A percentile compares a stretch with the other conserved stretches of the same genome.
Conservation (phyloP, 2,329 filamentous ascomycete genomes). For the Alternaria atra region DNA sequence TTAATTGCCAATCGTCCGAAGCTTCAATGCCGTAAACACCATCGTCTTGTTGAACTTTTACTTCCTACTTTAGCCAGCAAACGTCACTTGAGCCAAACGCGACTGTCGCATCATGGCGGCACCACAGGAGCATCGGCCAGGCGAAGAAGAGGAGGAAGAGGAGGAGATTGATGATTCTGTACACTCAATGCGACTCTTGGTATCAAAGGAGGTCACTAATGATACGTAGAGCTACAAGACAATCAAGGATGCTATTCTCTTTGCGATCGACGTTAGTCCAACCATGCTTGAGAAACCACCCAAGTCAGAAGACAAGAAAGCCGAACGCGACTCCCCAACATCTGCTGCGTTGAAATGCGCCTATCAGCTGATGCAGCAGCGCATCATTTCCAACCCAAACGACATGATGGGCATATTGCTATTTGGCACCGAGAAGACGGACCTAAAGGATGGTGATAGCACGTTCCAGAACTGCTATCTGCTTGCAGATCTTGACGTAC, state of each 20-base stretch:
- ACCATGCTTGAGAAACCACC: conserved; percentile 81
- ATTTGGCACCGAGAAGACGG: conserved; percentile 85
- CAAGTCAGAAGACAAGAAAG: conserved; percentile 71
- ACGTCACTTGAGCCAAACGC: background rate
- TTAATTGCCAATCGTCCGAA: background rate
- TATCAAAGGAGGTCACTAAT: conserved; percentile 21
- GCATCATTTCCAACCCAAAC: conserved; percentile 94
- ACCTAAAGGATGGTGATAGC: conserved; percentile 57
- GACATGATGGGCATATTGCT: conserved; percentile 97
- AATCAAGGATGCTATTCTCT: conserved; percentile 96
- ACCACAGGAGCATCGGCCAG: conserved; percentile 39
- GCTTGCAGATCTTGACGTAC: conserved; percentile 85
- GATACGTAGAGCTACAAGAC: conserved; percentile 76
- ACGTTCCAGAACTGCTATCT: conserved; percentile 92
- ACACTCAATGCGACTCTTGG: conserved; percentile 27
- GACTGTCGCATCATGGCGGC: conserved; percentile 39
- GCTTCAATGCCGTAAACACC: background rate
- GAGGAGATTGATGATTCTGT: conserved; percentile 74
- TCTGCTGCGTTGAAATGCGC: conserved; percentile 91
- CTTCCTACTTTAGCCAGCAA: background rate
- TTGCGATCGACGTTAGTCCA: conserved; percentile 88
- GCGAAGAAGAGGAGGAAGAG: conserved; percentile 71
- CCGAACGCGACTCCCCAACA: conserved; percentile 78
- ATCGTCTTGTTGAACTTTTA: background rate
- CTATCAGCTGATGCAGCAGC: conserved; percentile 95